Conservation (phyloP, 1,139 yeast genomes). For the Wickerhamomyces sp. region DNA sequence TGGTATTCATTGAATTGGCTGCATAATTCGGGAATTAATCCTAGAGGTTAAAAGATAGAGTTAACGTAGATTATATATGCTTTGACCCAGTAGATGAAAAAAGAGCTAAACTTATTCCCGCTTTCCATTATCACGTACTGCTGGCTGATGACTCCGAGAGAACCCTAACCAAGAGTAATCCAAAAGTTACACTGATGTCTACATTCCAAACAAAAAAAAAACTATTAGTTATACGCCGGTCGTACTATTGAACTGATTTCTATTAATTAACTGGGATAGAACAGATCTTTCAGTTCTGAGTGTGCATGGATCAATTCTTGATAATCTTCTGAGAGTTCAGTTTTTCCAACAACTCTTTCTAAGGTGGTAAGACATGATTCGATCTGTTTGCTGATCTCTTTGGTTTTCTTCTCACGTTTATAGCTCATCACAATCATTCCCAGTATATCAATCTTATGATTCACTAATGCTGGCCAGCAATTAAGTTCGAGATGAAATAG, state of each 20-base stretch:
- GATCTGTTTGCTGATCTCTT: background rate
- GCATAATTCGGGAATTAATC: no score
- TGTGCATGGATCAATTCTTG: background rate
- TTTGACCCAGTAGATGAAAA: no score
- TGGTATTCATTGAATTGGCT: no score
- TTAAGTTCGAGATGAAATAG: slow-evolving; percentile 21
- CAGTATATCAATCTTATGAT: slow-evolving; percentile 30
- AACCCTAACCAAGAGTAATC: no score
- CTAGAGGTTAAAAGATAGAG: no score
- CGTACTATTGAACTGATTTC: background rate
- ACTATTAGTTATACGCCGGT: background rate
- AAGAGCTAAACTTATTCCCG: no score
- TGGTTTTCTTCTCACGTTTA: slow-evolving; percentile 6
- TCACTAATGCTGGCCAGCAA: slow-evolving; percentile 30
- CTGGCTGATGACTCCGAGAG: no score
- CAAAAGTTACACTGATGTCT: no score
- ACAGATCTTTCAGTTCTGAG: background rate
- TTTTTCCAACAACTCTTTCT: background rate
- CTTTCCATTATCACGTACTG: no score
- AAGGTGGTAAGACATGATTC: background rate
- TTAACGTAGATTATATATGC: no score
- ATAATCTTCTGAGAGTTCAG: background rate
- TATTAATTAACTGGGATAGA: no score
- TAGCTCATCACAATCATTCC: slow-evolving; percentile 28
- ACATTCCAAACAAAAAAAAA: no score